These are phyloP conservation scores for Euphrasia confusa DNA, from an alignment of 257 asterid genomes.

Conservation along the genomic window DNA sequence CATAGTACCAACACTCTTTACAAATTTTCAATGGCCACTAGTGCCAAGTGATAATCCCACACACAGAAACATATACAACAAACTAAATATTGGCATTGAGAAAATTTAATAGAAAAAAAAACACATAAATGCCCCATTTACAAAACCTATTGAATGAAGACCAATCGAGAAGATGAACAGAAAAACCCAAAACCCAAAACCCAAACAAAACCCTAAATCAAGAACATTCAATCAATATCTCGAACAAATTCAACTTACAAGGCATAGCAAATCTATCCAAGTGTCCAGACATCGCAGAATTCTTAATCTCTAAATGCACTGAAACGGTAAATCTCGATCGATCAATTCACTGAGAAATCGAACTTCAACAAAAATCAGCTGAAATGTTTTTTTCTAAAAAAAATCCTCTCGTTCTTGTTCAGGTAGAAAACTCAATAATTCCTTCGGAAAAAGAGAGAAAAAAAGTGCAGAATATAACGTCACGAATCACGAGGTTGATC, in stretches of 20 bases:
- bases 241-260: constrained; percentile 47
- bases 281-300: constrained; percentile 71
- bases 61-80: not conserved
- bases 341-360: constrained; percentile 29
- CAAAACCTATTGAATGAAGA: not conserved
- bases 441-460: not conserved
- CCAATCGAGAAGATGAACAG: not conserved
- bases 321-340: constrained; percentile 9
- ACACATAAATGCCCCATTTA: not conserved
- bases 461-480: constrained; percentile 21
- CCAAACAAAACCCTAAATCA: constrained; percentile 20
- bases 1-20: not conserved
- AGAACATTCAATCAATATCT: constrained; percentile 3
- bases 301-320: constrained; percentile 20
- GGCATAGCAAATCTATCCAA: constrained; percentile 81
- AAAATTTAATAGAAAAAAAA: not conserved
- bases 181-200: constrained; percentile 18
- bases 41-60: not conserved
- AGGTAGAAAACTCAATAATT: constrained; percentile 25
- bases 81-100: not conserved
- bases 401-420: constrained; percentile 13
- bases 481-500: constrained; percentile 47
- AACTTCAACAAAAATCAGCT: constrained; percentile 26
- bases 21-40: constrained; percentile 10
- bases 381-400: not conserved